Evolutionary conservation across 2,329 filamentous ascomycete genomes (phyloP), one percentile per base, ranked within the genome.

Genomic region (Nannizzia gypsea): DNA sequence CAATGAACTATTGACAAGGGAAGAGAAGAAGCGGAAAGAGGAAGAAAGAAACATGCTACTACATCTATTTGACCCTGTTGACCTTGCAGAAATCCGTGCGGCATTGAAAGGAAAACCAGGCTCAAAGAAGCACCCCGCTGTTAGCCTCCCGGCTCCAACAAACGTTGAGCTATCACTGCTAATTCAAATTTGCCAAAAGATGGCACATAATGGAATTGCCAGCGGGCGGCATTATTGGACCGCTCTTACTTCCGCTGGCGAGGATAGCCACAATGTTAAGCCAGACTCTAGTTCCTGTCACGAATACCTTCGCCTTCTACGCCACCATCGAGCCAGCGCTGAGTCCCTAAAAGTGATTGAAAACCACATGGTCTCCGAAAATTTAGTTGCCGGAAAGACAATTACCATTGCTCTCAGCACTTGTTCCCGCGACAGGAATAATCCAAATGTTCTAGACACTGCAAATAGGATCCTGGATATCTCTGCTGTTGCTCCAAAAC

Each of bases 141-240:
- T 61, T 52, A 62, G 52, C 20, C 80, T 77, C 64, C 75, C 79
- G 8, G 68, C 66, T 13, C 78, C 82, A 0, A 72, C 74, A n/a
- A 81, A 80, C 62, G 77, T 77, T 62, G 81, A 78, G 0, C 80
- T 99, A 1, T 86, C 86, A 0, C 72, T 95, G 50, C 69, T 95
- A 20, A 72, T 95, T 46, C 77, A 83, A 52, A 80, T 85, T 5
- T 82, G 89, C 57, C 61, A 66, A 46, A 74, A 79, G 11, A 78
- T 81, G 34, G 80, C 85, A 34, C 24, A 42, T 22, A 80, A 81
- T 57, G 79, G 82, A 58, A 82, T 83, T 6, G 79, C 80, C 13
- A 73, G 81, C n/a, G 87, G 84, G n/a, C 73, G 81, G 58, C 79
- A 79, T 34, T 97, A 96, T 60, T 97, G 91, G 91, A 77, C 86